Evolutionary conservation across 176 grass and related monocot genomes (phyloP).

Genomic region (Aechmea fasciata): DNA sequence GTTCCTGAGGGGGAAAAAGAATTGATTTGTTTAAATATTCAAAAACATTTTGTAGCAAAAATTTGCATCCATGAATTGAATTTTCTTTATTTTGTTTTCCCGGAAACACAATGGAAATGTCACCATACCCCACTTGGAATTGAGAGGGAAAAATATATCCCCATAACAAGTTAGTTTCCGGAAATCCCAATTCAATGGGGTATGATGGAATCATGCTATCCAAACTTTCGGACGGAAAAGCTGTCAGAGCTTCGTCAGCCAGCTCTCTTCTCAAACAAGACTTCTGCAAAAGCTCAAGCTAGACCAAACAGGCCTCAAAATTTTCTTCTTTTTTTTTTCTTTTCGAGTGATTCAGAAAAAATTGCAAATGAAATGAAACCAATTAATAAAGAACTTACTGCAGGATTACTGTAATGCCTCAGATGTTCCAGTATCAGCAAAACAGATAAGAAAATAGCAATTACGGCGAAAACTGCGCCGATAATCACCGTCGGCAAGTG

Average conservation of each 20-base stretch:
- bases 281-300: no score
- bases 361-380: neutral
- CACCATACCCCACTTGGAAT: no score
- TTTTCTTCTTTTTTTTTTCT: no score
- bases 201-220: no score
- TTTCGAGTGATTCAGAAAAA: neutral
- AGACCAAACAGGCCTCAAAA: no score
- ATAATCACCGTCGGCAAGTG: conserved; percentile 37
- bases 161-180: no score
- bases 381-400: conserved; percentile 30
- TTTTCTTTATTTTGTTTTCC: neutral
- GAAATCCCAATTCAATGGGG: no score
- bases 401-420: conserved; percentile 62
- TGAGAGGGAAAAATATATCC: no score
- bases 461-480: conserved; percentile 42
- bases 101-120: no score
- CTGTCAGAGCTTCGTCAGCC: no score
- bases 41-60: neutral
- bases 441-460: conserved; percentile 54
- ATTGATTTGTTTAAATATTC: neutral
- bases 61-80: neutral
- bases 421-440: conserved; percentile 81
- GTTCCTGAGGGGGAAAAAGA: conserved; percentile 57
- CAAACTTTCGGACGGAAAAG: no score
- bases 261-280: no score